phyloP scores from a whole-genome alignment of 805 yeast genomes.

The Metschnikowia picachoensis region DNA sequence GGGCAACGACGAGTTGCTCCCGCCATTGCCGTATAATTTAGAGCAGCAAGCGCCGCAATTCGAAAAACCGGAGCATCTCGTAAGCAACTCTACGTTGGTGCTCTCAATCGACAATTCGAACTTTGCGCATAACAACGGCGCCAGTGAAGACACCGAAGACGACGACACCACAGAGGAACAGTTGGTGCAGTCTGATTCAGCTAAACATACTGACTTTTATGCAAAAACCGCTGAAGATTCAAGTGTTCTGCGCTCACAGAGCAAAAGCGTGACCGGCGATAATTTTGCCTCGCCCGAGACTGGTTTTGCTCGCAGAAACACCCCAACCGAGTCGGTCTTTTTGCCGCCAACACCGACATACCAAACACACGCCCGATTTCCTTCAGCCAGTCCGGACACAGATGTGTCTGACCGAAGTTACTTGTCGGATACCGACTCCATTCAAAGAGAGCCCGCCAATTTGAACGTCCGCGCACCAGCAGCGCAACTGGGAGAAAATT shows the following conservation, averaged over 20 bases:
- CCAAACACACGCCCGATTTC: slow-evolving; percentile 6
- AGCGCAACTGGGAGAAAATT: neutral
- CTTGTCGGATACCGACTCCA: slow-evolving; percentile 38
- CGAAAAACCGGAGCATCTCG: neutral
- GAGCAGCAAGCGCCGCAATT: neutral
- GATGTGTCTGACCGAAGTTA: slow-evolving; percentile 36
- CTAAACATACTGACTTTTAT: no score
- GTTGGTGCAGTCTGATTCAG: no score
- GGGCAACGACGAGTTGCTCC: no score
- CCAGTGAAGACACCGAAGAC: slow-evolving; percentile 6
- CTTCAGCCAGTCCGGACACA: slow-evolving; percentile 25
- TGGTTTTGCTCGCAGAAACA: no score
- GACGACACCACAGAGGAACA: slow-evolving; percentile 8
- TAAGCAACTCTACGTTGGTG: slow-evolving; percentile 21
- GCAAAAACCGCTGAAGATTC: no score
- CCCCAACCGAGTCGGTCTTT: neutral
- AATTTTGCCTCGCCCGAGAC: no score
- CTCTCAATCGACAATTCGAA: slow-evolving; percentile 30
- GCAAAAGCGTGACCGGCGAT: no score
- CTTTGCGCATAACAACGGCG: slow-evolving; percentile 12
- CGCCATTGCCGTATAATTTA: neutral
- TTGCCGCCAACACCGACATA: slow-evolving; percentile 32
- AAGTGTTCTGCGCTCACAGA: no score
- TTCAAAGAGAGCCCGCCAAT: slow-evolving; percentile 34
- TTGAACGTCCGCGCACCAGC: slow-evolving; percentile 20